phyloP scores from a whole-genome alignment of 768 basidiomycete species.

The Trametes coccinea region DNA sequence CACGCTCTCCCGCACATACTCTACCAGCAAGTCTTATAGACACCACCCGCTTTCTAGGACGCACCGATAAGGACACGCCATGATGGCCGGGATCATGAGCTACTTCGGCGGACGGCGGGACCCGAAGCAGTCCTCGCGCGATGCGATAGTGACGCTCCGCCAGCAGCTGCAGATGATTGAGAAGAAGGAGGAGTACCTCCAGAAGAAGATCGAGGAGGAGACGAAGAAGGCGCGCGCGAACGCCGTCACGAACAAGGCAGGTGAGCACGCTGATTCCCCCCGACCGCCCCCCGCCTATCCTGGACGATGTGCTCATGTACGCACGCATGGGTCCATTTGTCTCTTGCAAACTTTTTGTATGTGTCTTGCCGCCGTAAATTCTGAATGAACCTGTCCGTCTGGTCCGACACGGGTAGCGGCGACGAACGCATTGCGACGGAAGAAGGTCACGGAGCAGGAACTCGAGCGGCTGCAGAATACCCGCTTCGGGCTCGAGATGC shows the following conservation, averaged over 20 bases:
- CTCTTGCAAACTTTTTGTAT: background rate
- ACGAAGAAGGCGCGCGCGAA: constrained; percentile 88
- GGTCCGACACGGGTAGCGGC: constrained; percentile 56
- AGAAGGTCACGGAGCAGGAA: constrained; percentile 87
- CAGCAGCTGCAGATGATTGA: constrained; percentile 96
- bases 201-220: constrained; percentile 97
- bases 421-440: constrained; percentile 85
- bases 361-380: background rate
- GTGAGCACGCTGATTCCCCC: constrained; percentile 52
- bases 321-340: background rate
- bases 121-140: constrained; percentile 80
- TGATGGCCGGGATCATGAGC: constrained; percentile 81
- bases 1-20: background rate
- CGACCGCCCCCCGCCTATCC: background rate
- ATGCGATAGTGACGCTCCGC: constrained; percentile 90
- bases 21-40: background rate
- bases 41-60: background rate
- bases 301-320: background rate
- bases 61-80: constrained; percentile 26
- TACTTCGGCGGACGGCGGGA: constrained; percentile 87
- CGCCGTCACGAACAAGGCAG: constrained; percentile 89
- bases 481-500: constrained; percentile 90
- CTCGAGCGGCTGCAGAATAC: constrained; percentile 83
- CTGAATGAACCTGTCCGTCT: background rate
- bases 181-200: constrained; percentile 98